Evolutionary conservation across 2,329 filamentous ascomycete genomes (phyloP), one percentile per base, ranked within the genome.

Genomic region (Fusarium globosum): DNA sequence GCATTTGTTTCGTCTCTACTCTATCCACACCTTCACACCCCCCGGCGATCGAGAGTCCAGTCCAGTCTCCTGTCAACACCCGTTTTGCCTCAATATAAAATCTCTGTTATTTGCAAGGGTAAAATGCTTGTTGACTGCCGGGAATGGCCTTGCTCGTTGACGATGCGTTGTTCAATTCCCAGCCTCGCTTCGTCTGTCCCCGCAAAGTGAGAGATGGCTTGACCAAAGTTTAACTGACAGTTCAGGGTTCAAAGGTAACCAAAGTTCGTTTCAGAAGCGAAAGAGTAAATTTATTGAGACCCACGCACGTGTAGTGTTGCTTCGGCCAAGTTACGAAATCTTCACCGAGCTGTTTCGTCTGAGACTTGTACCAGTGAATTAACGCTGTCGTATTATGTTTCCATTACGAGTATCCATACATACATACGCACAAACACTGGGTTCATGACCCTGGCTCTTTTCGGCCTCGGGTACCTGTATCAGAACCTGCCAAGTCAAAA

Each of bases 381-480:
- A 41, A 55, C 23, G 33, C 23, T 14, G 35, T 43, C 13, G 33
- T 55, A 18, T 55, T 46, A 55, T 39, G 43, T 56, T 56, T 52
- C 48, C 57, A 48, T 66, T 35, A 11, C 16, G 48, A 35, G 48
- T 51, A 51, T 23, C 21, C 48, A 30, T 41, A 33, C 33, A 33
- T 14, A 33, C 13, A 33, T 14, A 41, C 30, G 48, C 48, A 41
- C 55, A 51, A 59, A 43, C 28, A 58, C 61, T 48, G 26, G 48
- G 39, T 33, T 57, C 30, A 41, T 23, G 15, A 52, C 51, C 61
- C 63, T 51, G 36, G 51, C 28, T 60, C 30, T 36, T 23, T 26
- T 67, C 35, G 43, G 43, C 28, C 23, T 71, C 70, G 70, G 68
- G 67, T 74, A 72, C 71, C 71, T 73, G 71, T 68, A 43, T 73